These are phyloP conservation scores for Candida gorgasii DNA, from an alignment of 805 yeast genomes.

Conservation along the genomic window DNA sequence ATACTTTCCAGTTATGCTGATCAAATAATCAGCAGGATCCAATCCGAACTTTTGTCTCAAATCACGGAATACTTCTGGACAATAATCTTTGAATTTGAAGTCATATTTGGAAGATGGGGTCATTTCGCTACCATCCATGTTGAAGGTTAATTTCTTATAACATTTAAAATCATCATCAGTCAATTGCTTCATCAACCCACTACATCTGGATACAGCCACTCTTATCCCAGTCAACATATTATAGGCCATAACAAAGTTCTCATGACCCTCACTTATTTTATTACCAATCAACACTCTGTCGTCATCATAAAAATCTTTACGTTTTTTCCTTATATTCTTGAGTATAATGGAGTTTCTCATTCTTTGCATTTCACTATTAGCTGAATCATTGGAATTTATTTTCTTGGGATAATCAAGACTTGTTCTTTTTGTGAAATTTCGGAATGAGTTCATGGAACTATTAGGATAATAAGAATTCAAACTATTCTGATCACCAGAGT, in stretches of 20 bases:
- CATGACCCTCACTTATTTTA: slow-evolving; percentile 89
- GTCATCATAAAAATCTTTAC: slow-evolving; percentile 46
- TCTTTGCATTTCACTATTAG: slow-evolving; percentile 46
- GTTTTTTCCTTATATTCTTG: slow-evolving; percentile 43
- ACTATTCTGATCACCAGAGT: slow-evolving; percentile 6
- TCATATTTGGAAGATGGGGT: slow-evolving; percentile 95
- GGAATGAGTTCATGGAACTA: slow-evolving; percentile 4
- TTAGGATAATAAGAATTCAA: slow-evolving; percentile 1
- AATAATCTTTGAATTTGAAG: slow-evolving; percentile 94
- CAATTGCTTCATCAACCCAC: slow-evolving; percentile 77
- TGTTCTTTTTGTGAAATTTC: slow-evolving; percentile 4
- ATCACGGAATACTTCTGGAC: slow-evolving; percentile 92
- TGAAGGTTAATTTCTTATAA: slow-evolving; percentile 82
- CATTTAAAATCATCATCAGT: slow-evolving; percentile 68
- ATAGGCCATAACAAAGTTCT: slow-evolving; percentile 89
- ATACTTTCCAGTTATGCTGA: slow-evolving; percentile 90
- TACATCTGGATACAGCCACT: slow-evolving; percentile 89
- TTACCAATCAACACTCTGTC: slow-evolving; percentile 71
- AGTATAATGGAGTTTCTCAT: slow-evolving; percentile 50
- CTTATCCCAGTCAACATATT: slow-evolving; percentile 97
- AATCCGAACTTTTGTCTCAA: slow-evolving; percentile 76
- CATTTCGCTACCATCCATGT: slow-evolving; percentile 79
- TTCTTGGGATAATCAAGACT: slow-evolving; percentile 9
- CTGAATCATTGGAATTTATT: slow-evolving; percentile 21
- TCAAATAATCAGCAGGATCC: slow-evolving; percentile 94